These are phyloP conservation scores for Cutaneotrichosporon cavernicola DNA, from an alignment of 1,284 basidiomycete genomes.

Conservation along the genomic window DNA sequence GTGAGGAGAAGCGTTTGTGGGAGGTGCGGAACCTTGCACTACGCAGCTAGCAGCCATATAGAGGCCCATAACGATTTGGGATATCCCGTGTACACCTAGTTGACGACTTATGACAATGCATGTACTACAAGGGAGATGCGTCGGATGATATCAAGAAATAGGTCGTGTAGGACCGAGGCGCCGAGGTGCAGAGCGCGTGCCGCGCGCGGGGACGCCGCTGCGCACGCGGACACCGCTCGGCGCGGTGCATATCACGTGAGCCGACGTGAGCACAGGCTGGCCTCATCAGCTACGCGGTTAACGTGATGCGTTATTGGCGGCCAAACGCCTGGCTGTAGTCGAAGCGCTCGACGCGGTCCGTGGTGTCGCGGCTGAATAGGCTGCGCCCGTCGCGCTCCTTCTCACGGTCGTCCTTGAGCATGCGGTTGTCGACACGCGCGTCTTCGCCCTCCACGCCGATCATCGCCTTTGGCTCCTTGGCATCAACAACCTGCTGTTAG, in stretches of 20 bases:
- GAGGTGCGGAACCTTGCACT: constrained; percentile 48
- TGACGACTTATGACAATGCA: constrained; percentile 14
- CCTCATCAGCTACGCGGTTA: neutral
- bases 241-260: neutral
- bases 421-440: constrained; percentile 75
- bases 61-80: neutral
- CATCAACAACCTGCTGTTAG: constrained; percentile 73
- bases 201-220: neutral
- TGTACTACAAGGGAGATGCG: constrained; percentile 13
- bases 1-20: constrained; percentile 49
- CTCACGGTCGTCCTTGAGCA: constrained; percentile 70
- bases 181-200: neutral
- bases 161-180: neutral
- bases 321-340: constrained; percentile 8
- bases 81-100: constrained; percentile 10
- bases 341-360: constrained; percentile 45
- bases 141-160: neutral
- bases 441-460: constrained; percentile 88
- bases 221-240: neutral
- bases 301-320: neutral
- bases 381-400: constrained; percentile 59
- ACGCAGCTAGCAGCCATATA: constrained; percentile 1
- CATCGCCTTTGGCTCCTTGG: constrained; percentile 83
- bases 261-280: neutral
- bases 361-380: constrained; percentile 54